phyloP scores from a whole-genome alignment of 441 rosid species.

The Gossypium trilobum region DNA sequence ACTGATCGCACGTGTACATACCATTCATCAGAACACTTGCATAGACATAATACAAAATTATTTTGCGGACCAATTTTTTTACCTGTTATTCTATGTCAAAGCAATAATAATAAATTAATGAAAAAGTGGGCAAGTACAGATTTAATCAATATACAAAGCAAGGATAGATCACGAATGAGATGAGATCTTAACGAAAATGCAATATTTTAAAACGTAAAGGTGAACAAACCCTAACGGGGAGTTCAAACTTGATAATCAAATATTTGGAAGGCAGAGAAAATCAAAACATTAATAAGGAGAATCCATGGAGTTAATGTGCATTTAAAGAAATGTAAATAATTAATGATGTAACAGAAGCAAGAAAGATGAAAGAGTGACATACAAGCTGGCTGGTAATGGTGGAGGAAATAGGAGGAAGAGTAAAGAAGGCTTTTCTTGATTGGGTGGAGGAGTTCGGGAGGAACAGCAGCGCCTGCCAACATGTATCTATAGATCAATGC shows the following conservation, averaged over 20 bases:
- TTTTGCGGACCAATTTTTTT: neutral
- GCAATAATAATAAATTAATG: too few species aligned
- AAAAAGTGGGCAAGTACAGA: neutral
- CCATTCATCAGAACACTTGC: neutral
- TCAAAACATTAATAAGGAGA: neutral
- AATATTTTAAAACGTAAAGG: neutral
- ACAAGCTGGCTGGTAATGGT: constrained; percentile 68
- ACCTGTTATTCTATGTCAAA: too few species aligned
- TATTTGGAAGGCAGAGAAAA: neutral
- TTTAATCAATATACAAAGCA: neutral
- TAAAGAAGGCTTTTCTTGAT: constrained; percentile 70
- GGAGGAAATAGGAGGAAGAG: constrained; percentile 53
- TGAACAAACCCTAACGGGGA: neutral
- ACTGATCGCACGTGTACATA: constrained; percentile 16
- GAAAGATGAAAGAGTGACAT: constrained; percentile 21
- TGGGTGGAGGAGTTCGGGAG: constrained; percentile 70
- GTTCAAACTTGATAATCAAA: too few species aligned
- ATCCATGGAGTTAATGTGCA: neutral
- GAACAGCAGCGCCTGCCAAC: constrained; percentile 71
- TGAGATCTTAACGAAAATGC: neutral
- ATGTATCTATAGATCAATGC: constrained; percentile 86
- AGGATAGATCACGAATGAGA: neutral
- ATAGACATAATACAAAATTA: too few species aligned
- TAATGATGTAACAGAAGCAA: neutral
- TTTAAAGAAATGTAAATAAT: neutral